phyloP scores from a whole-genome alignment of 768 basidiomycete genomes.

The Panus rudis region DNA sequence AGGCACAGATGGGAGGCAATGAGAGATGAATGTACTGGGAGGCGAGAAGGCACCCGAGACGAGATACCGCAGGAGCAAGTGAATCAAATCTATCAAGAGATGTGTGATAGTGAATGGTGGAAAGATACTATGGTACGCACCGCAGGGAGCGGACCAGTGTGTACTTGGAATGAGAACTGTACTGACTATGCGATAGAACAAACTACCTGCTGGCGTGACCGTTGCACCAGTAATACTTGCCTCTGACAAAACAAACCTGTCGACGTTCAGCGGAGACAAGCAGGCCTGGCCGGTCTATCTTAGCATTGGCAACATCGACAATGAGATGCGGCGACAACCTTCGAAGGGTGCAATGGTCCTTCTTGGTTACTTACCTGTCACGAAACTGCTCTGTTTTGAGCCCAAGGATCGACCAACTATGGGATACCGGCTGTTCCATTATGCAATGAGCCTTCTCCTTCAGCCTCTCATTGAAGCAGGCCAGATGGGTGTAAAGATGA shows the following conservation, averaged over 20 bases:
- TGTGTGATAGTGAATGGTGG: constrained; percentile 46
- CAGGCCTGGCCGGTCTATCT: constrained; percentile 28
- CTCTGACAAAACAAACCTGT: constrained; percentile 25
- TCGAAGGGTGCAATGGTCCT: constrained; percentile 14
- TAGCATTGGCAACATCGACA: constrained; percentile 25
- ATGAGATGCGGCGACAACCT: constrained; percentile 14
- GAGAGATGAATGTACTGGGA: too few species aligned
- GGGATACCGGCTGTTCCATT: constrained; percentile 20
- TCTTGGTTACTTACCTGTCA: constrained; percentile 25
- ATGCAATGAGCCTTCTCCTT: constrained; percentile 13
- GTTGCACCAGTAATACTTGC: constrained; percentile 23
- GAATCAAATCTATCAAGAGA: constrained; percentile 29
- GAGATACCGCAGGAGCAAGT: constrained; percentile 17
- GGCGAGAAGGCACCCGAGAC: too few species aligned
- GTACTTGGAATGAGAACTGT: not conserved
- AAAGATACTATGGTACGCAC: constrained; percentile 37
- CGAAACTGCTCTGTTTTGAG: constrained; percentile 22
- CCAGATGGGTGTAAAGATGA: constrained; percentile 16
- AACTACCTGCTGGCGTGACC: constrained; percentile 19
- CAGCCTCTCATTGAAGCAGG: constrained; percentile 17
- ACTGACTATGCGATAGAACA: constrained; percentile 6
- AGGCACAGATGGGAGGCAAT: too few species aligned
- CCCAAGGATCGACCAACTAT: constrained; percentile 6
- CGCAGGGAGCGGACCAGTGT: not conserved
- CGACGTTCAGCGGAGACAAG: constrained; percentile 20